Base-by-base conservation (phyloP, 1,284 basidiomycete genomes). In the Singerocomus inundabilis region DNA sequence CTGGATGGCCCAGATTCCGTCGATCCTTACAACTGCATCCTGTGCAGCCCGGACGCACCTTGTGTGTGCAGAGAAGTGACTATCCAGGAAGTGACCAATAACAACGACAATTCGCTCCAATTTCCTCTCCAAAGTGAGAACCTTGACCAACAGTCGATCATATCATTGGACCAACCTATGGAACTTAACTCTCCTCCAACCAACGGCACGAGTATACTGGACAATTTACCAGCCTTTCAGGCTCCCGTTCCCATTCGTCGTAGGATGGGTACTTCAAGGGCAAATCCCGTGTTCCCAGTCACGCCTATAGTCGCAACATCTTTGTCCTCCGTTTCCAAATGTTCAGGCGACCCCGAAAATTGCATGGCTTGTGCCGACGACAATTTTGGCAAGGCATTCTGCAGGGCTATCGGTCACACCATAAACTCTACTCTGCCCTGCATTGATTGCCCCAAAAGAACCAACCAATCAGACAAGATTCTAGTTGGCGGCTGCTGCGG, bases 301-400 rank as follows among this genome's bases (percentile, higher is more conserved):
- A 64, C 56, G 6, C 58, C 67, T 13, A 50, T 67, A 36, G 50
- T 64, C 53, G 37, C 60, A 59, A 31, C 57, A 55, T 43, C 57
- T 21, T 34, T 40, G 4, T 24, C 51, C 44, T 29, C 47, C 6
- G 37, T 44, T 29, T 47, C 60, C 53, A 70, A 59, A 13, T 82
- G 80, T 61, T 78, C 80, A 13, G 80, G 80, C 10, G 80, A 82
- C 57, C 80, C 80, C 5, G 71, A 74, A 9, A 90, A 91, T 66
- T 92, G 89, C 63, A 64, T 78, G 52, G 90, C 88, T 10, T 92
- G 89, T 61, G 84, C 83, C 11, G 84, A 88, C 58, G 90, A 92
- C 66, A 76, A 77, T 21, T 91, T 91, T 56, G 91, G 91, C 21
- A 87, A 85, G 62, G 91, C 91, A 21, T 95, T 95, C 67, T 95